A percentile compares a stretch with the other conserved stretches of the same genome.
Evolutionary conservation across 2,329 filamentous ascomycete species (phyloP).

Genomic region (Diaporthe ampelina): DNA sequence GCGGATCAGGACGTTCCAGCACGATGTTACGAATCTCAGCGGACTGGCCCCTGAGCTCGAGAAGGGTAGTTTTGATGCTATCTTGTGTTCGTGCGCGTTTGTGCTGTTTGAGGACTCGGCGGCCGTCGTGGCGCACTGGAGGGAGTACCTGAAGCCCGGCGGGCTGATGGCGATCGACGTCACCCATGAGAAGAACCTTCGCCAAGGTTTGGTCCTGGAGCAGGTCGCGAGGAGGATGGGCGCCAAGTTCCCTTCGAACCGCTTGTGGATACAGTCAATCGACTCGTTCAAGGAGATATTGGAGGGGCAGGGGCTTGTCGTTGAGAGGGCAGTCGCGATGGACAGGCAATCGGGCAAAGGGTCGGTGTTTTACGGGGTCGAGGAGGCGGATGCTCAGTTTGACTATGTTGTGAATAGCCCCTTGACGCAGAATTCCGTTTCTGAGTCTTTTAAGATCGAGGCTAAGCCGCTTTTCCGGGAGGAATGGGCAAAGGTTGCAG

Average conservation of each 20-base stretch:
- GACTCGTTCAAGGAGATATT: slow-evolving; percentile 49
- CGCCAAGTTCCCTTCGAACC: slow-evolving; percentile 47
- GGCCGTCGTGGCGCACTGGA: slow-evolving; percentile 49
- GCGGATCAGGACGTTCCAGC: slow-evolving; percentile 46
- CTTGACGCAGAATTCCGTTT: slow-evolving; percentile 42
- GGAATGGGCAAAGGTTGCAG: slow-evolving; percentile 50
- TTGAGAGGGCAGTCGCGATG: slow-evolving; percentile 47
- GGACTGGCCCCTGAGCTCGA: slow-evolving; percentile 40
- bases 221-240: slow-evolving; percentile 45
- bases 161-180: slow-evolving; percentile 51
- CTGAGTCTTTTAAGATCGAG: slow-evolving; percentile 45
- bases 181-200: slow-evolving; percentile 50
- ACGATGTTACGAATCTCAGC: slow-evolving; percentile 49
- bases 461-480: slow-evolving; percentile 48
- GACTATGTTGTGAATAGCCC: slow-evolving; percentile 45
- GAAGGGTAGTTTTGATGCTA: slow-evolving; percentile 48
- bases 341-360: slow-evolving; percentile 47
- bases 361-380: slow-evolving; percentile 43
- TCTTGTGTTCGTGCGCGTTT: slow-evolving; percentile 53
- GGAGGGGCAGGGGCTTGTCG: slow-evolving; percentile 46
- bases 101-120: slow-evolving; percentile 50
- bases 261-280: slow-evolving; percentile 49
- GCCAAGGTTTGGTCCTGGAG: slow-evolving; percentile 47
- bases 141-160: slow-evolving; percentile 46
- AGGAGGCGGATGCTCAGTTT: slow-evolving; percentile 50